These are phyloP conservation scores for Allium fistulosum DNA, from an alignment of 106 monocot species.

Conservation along the genomic window DNA sequence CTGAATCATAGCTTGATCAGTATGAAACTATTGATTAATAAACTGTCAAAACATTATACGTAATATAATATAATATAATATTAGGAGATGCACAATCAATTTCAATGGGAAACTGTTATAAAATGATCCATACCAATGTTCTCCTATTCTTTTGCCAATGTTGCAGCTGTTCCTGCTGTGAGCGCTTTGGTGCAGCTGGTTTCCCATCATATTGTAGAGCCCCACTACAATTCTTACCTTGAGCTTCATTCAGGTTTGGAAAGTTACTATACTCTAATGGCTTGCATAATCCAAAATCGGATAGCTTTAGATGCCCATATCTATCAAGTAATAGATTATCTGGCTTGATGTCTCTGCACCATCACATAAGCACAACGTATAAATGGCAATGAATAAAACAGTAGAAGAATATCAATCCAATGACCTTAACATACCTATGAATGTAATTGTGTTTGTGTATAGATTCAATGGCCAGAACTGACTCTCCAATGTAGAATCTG, in stretches of 20 bases:
- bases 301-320: conserved; percentile 83
- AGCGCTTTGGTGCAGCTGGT: conserved; percentile 40
- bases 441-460: conserved; percentile 98
- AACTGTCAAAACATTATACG: too few species aligned
- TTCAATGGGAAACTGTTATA: not conserved
- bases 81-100: not conserved
- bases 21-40: too few species aligned
- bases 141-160: conserved; percentile 97
- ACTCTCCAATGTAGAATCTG: conserved; percentile 81
- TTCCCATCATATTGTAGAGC: conserved; percentile 44
- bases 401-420: not conserved
- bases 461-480: conserved; percentile 92
- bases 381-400: not conserved
- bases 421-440: conserved; percentile 52
- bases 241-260: conserved; percentile 51
- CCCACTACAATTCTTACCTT: conserved; percentile 32
- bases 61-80: too few species aligned
- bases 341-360: conserved; percentile 91
- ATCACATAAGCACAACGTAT: conserved; percentile 1
- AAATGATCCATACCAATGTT: conserved; percentile 39
- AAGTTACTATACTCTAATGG: conserved; percentile 78
- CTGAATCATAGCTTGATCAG: too few species aligned
- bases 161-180: conserved; percentile 82
- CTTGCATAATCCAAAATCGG: conserved; percentile 97
- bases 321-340: conserved; percentile 91